Evolutionary conservation across 2,329 filamentous ascomycete genomes (phyloP).

Genomic region (Paracoccidioides lutzii): DNA sequence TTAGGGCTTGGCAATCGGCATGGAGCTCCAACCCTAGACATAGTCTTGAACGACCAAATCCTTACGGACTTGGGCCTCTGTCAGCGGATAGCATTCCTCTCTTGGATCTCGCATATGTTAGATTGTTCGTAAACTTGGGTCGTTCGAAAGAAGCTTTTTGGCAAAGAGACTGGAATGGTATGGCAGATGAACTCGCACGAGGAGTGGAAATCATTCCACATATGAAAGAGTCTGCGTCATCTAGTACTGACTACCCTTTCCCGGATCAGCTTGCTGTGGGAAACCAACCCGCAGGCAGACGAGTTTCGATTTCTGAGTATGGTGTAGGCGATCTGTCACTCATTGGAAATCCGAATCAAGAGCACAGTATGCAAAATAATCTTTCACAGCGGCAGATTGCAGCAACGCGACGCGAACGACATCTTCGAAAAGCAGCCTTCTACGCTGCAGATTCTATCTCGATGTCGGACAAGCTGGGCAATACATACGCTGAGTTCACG

Average conservation of each 20-base stretch:
- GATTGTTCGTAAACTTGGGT: conserved; percentile 85
- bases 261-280: conserved; percentile 15
- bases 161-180: conserved; percentile 83
- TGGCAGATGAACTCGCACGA: conserved; percentile 73
- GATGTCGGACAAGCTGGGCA: conserved; percentile 74
- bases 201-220: conserved; percentile 65
- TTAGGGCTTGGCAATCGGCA: conserved; percentile 86
- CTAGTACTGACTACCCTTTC: conserved; percentile 19
- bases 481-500: conserved; percentile 72
- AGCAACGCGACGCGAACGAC: conserved; percentile 63
- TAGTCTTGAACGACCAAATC: conserved; percentile 71
- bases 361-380: conserved; percentile 19
- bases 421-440: conserved; percentile 85
- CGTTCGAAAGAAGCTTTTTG: conserved; percentile 87
- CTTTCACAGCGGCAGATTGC: conserved; percentile 19
- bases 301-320: conserved; percentile 26
- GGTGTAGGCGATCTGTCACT: conserved; percentile 26
- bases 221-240: conserved; percentile 26
- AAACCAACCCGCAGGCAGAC: conserved; percentile 14
- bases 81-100: conserved; percentile 85
- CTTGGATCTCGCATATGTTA: conserved; percentile 80
- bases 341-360: conserved; percentile 24
- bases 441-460: conserved; percentile 85
- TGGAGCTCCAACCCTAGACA: conserved; percentile 82
- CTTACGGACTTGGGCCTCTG: conserved; percentile 66